A percentile compares a stretch with the other conserved stretches of the same genome.
These are phyloP conservation scores for Cystobasidium pallidum DNA, from an alignment of 1,284 basidiomycete species.

Conservation along the genomic window DNA sequence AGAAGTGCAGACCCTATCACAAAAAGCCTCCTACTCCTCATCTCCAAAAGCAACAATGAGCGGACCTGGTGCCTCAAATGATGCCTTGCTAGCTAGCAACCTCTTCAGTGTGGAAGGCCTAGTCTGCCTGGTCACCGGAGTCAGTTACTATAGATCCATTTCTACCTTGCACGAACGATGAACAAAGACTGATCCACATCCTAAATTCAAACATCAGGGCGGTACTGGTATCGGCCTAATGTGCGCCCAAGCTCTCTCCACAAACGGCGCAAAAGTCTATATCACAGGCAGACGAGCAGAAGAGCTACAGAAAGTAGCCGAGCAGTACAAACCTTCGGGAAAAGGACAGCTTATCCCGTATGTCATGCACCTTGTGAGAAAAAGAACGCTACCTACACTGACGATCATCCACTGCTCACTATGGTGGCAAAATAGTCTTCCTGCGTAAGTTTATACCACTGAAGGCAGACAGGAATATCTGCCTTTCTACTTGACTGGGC, in stretches of 20 bases:
- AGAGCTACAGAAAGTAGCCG: conserved; percentile 57
- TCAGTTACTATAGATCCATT: background rate
- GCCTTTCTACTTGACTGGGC: too few species aligned
- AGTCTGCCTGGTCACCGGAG: conserved; percentile 24
- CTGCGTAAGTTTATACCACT: conserved; percentile 6
- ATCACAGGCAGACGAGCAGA: conserved; percentile 61
- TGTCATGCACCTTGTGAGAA: background rate
- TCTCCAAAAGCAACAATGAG: conserved; percentile 24
- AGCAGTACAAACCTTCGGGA: conserved; percentile 55
- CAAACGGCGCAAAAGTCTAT: conserved; percentile 82
- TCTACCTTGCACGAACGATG: background rate
- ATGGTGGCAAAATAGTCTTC: conserved; percentile 7
- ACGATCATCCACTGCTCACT: background rate
- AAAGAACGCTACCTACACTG: background rate
- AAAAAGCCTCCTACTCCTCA: too few species aligned
- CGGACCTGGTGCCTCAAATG: conserved; percentile 30
- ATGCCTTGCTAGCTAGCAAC: conserved; percentile 28
- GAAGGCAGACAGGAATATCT: too few species aligned
- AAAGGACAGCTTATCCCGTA: conserved; percentile 55
- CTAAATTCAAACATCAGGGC: background rate
- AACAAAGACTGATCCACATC: background rate
- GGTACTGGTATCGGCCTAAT: conserved; percentile 75
- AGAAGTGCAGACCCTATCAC: too few species aligned
- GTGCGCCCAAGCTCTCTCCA: conserved; percentile 74
- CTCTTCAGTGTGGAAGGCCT: conserved; percentile 31